These are phyloP conservation scores for Radiomyces spectabilis DNA, from an alignment of 192 early-diverging fungal species.

Conservation along the genomic window DNA sequence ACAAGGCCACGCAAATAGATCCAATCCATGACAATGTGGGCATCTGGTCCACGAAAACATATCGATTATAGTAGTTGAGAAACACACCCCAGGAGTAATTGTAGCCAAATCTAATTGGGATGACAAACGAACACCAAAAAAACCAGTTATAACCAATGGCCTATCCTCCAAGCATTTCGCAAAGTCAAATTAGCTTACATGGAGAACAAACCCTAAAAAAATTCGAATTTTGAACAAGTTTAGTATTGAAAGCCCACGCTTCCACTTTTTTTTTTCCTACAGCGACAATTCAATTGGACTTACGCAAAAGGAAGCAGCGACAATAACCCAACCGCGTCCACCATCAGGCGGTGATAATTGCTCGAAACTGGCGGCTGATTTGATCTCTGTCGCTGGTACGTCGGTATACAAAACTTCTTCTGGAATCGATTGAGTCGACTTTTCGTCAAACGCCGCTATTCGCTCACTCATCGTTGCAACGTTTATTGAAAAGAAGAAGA, in stretches of 20 bases:
- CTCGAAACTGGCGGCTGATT: no score
- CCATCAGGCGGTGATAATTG: conserved; percentile 26
- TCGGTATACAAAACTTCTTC: no score
- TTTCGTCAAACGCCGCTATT: no score
- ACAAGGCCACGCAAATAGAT: conserved; percentile 35
- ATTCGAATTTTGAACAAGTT: neutral
- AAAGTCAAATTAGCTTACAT: conserved; percentile 12
- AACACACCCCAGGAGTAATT: conserved; percentile 43
- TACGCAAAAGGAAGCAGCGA: conserved; percentile 31
- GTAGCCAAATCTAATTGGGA: conserved; percentile 27
- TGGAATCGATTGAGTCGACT: no score
- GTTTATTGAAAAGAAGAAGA: no score
- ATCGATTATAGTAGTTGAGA: conserved; percentile 33
- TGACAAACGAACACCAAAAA: neutral
- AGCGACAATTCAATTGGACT: neutral
- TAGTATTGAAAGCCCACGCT: neutral
- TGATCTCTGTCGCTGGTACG: no score
- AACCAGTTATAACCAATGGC: neutral
- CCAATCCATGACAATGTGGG: conserved; percentile 38
- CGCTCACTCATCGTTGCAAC: no score
- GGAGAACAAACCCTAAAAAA: conserved; percentile 13
- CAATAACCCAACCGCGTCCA: conserved; percentile 35
- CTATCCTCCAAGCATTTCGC: no score
- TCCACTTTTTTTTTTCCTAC: no score
- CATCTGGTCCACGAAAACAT: conserved; percentile 30